Conservation (phyloP, 306 rosid genomes). For the Begonia masoniana region DNA sequence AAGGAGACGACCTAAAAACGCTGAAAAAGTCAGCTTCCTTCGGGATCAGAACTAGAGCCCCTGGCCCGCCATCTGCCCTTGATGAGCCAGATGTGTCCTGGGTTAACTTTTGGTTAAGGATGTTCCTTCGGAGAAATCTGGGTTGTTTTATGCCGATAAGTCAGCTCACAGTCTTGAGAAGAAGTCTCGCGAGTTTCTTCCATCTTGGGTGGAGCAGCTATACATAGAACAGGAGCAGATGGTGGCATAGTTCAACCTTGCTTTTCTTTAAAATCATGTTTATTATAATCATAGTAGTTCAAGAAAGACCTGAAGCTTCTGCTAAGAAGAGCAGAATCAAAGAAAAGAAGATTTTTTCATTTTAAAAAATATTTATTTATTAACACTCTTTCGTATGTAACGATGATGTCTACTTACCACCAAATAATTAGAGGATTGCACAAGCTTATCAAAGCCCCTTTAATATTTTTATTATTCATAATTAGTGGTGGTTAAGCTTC, state of each 20-base stretch:
- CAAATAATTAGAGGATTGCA: too few species aligned
- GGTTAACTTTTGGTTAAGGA: constrained; percentile 76
- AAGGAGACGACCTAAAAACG: constrained; percentile 70
- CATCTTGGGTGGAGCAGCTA: constrained; percentile 81
- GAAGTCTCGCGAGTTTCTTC: constrained; percentile 23
- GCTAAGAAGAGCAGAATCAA: too few species aligned
- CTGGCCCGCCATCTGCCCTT: constrained; percentile 13
- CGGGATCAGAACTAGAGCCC: constrained; percentile 40
- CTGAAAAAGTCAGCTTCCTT: constrained; percentile 83
- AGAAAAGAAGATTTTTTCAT: too few species aligned
- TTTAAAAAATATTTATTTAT: too few species aligned
- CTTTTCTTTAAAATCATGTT: too few species aligned
- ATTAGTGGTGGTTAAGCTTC: too few species aligned
- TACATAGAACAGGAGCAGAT: constrained; percentile 80
- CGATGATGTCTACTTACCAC: too few species aligned
- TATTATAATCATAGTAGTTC: too few species aligned
- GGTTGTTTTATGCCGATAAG: constrained; percentile 26
- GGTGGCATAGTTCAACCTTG: constrained; percentile 32
- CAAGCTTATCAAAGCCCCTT: too few species aligned
- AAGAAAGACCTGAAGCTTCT: too few species aligned
- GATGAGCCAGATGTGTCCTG: constrained; percentile 85
- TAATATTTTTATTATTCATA: too few species aligned
- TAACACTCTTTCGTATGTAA: too few species aligned
- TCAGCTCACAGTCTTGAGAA: constrained; percentile 14
- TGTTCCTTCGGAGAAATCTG: constrained; percentile 38